Evolutionary conservation across 1,284 basidiomycete species (phyloP), one percentile per base, ranked within the genome.

Genomic region (Pascua sp.): DNA sequence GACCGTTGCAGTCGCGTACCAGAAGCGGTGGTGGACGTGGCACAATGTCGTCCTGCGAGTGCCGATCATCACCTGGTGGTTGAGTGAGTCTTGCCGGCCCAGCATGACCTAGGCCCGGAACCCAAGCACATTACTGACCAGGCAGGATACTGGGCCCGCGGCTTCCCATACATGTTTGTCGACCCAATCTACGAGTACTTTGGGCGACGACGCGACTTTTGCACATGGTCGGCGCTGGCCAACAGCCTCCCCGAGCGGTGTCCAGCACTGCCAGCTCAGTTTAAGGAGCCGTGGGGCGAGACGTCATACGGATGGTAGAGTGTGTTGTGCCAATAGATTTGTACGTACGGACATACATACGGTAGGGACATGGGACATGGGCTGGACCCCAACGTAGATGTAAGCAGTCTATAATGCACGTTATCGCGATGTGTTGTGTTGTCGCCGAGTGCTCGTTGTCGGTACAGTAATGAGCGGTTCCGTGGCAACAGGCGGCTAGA

Each of bases 41-140:
- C 78, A 77, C 73, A 82, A 81, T 64, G 79, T 76, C 68, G 68
- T 82, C 15, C 67, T 81, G 60, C 71, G 80, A 18, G 73, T 80
- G 47, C 80, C 78, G 39, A 62, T 78, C 38, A 76, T 82, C 43
- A 68, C 68, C 61, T 81, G 80, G 80, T 83, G 81, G 78, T 71
- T 81, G 46, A 68, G 66, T 68, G 52, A 63, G 66, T 70, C 24
- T n/a, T 11, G 42, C 42, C 10, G 9, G 16, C n/a, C 7, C n/a
- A 36, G 16, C n/a, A 32, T 16, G 12, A 12, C 11, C 15, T 15
- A 52, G 24, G 17, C 15, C 9, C 15, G 11, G 42, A 36, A 11
- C 24, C 49, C 39, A 13, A 11, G 18, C 4, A 32, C 45, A 5
- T 12, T 32, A 49, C 51, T 51, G 42, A 59, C 53, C 7, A 18